phyloP scores from a whole-genome alignment of 2,329 filamentous ascomycete species.

The Aspergillus persii region DNA sequence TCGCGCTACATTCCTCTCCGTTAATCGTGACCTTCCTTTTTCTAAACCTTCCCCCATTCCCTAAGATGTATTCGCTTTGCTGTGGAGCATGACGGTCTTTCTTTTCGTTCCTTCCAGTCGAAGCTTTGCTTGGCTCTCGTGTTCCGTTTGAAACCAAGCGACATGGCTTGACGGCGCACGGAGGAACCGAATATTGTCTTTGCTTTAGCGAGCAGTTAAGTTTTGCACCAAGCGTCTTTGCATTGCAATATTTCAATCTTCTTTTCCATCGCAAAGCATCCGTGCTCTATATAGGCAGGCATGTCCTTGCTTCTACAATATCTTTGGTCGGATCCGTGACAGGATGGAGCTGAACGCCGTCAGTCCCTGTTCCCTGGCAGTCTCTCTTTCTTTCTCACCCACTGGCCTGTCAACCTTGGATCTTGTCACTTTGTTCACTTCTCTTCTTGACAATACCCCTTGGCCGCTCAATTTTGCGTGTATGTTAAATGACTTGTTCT shows the following conservation, averaged over 20 bases:
- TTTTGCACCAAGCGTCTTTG: not conserved
- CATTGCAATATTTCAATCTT: not conserved
- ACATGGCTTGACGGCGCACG: not conserved
- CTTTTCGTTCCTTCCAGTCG: not conserved
- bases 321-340: not conserved
- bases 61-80: not conserved
- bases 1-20: not conserved
- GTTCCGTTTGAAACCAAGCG: not conserved
- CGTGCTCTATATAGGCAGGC: not conserved
- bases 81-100: not conserved
- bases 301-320: not conserved
- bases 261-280: not conserved
- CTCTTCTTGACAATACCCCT: constrained; percentile 35
- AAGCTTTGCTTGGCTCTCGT: not conserved
- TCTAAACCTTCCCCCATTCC: not conserved
- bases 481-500: constrained; percentile 25
- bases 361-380: not conserved
- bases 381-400: not conserved
- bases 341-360: not conserved
- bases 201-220: not conserved
- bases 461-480: constrained; percentile 27
- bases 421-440: constrained; percentile 11
- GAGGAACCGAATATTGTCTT: not conserved
- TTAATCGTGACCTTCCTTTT: not conserved
- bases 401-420: constrained; percentile 24